These are phyloP conservation scores for Chaetomium strumarium DNA, from an alignment of 2,329 filamentous ascomycete species.

Conservation along the genomic window DNA sequence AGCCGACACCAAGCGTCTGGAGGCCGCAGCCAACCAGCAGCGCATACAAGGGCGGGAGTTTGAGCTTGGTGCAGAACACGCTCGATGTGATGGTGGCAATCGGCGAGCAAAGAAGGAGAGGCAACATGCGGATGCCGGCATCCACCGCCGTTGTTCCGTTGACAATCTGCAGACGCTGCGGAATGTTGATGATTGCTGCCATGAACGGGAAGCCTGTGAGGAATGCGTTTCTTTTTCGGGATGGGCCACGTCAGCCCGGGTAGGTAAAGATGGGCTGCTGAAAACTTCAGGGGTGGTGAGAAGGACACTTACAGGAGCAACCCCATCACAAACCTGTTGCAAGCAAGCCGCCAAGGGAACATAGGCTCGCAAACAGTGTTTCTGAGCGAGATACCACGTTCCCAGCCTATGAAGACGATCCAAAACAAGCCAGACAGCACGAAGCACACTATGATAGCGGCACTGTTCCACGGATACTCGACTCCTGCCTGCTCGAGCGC, in stretches of 20 bases:
- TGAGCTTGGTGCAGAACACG: slow-evolving; percentile 26
- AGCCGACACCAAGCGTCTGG: slow-evolving; percentile 31
- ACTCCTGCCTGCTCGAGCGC: slow-evolving; percentile 40
- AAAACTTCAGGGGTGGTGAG: not conserved
- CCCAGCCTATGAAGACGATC: slow-evolving; percentile 29
- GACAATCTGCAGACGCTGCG: slow-evolving; percentile 33
- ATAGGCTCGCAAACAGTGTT: slow-evolving; percentile 29
- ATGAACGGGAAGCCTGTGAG: slow-evolving; percentile 32
- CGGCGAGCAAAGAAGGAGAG: slow-evolving; percentile 31
- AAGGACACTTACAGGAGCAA: slow-evolving; percentile 30
- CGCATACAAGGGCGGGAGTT: slow-evolving; percentile 29
- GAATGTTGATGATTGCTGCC: slow-evolving; percentile 32
- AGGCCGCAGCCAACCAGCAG: slow-evolving; percentile 27
- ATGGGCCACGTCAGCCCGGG: not conserved
- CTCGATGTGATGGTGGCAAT: slow-evolving; percentile 29
- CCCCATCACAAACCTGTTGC: slow-evolving; percentile 28
- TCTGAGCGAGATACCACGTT: slow-evolving; percentile 12
- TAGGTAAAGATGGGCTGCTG: not conserved
- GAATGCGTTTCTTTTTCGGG: slow-evolving; percentile 25
- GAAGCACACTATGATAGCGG: slow-evolving; percentile 31
- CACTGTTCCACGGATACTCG: slow-evolving; percentile 38
- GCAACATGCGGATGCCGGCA: slow-evolving; percentile 31
- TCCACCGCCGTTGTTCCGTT: slow-evolving; percentile 27
- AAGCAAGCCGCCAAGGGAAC: slow-evolving; percentile 31
- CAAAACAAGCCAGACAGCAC: slow-evolving; percentile 24